Percentiles rank a stretch among this genome's conserved stretches.
Evolutionary conservation across 495 filamentous ascomycete species (phyloP).

Genomic region (Hypoxylon subgilvum): DNA sequence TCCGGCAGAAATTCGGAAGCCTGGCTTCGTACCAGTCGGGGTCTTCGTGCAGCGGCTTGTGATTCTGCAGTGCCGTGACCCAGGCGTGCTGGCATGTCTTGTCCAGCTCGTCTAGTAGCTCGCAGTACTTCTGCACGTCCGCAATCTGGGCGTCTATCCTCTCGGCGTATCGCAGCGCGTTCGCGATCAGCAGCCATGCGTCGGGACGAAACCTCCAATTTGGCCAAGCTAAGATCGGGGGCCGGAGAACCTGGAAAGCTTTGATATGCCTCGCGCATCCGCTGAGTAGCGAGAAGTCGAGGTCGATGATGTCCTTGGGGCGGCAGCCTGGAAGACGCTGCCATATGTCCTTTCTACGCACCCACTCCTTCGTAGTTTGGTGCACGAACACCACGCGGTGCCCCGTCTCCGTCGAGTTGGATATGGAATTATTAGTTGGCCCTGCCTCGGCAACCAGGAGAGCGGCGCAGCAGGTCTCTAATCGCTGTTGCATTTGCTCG

Average conservation of each 20-base stretch:
- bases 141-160: slow-evolving; percentile 31
- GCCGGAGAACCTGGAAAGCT: slow-evolving; percentile 28
- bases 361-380: slow-evolving; percentile 43
- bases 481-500: slow-evolving; percentile 36
- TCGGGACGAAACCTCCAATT: slow-evolving; percentile 40
- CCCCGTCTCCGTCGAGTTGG: slow-evolving; percentile 31
- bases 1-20: slow-evolving; percentile 27
- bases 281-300: slow-evolving; percentile 38
- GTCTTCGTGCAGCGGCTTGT: slow-evolving; percentile 42
- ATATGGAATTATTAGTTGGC: slow-evolving; percentile 17
- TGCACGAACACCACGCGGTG: slow-evolving; percentile 43
- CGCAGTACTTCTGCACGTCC: slow-evolving; percentile 29
- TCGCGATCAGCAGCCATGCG: slow-evolving; percentile 41
- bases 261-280: slow-evolving; percentile 41
- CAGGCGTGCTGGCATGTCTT: slow-evolving; percentile 36
- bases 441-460: slow-evolving; percentile 38
- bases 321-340: slow-evolving; percentile 31
- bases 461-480: slow-evolving; percentile 32
- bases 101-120: slow-evolving; percentile 40
- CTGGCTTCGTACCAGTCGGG: slow-evolving; percentile 40
- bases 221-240: slow-evolving; percentile 38
- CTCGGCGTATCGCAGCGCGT: slow-evolving; percentile 39
- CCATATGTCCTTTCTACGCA: slow-evolving; percentile 40
- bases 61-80: slow-evolving; percentile 34
- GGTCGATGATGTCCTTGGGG: slow-evolving; percentile 28